A percentile compares a stretch with the other conserved stretches of the same genome.
Evolutionary conservation across 2,329 filamentous ascomycete species (phyloP).

Genomic region (Juglanconis oblonga): DNA sequence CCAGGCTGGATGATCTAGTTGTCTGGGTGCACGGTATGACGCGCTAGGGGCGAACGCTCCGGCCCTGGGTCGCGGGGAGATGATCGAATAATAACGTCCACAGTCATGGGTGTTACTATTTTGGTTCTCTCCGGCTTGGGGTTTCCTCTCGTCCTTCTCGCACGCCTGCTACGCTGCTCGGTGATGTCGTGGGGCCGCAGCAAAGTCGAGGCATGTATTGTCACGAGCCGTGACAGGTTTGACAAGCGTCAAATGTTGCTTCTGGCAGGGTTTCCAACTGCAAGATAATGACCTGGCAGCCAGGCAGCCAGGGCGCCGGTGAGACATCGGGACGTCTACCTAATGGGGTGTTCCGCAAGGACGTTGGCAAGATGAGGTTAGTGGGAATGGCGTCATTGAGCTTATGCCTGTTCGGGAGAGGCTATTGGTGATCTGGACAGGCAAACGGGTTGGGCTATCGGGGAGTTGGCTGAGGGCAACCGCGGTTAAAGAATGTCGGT

Average conservation of each 20-base stretch:
- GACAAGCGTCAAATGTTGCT: neutral
- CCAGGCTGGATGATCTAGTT: neutral
- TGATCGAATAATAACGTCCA: too few species aligned
- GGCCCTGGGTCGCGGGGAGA: too few species aligned
- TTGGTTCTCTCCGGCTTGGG: too few species aligned
- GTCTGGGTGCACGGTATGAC: neutral
- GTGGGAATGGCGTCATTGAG: slow-evolving; percentile 13
- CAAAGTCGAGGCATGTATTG: too few species aligned
- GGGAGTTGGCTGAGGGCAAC: neutral
- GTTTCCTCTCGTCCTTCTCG: too few species aligned
- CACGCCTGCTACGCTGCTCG: neutral
- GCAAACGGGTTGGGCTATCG: neutral
- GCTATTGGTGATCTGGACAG: neutral
- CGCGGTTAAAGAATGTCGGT: neutral
- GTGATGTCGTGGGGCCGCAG: neutral
- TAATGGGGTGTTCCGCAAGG: slow-evolving; percentile 12
- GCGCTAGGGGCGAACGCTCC: neutral
- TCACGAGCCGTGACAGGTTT: neutral
- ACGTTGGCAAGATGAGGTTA: neutral
- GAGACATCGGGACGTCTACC: neutral
- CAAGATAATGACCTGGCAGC: neutral
- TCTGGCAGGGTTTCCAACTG: neutral
- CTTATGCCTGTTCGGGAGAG: slow-evolving; percentile 6
- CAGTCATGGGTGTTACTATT: too few species aligned
- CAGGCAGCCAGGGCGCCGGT: neutral